These are phyloP conservation scores for Pseudevernia furfuracea DNA, from an alignment of 495 filamentous ascomycete species.

Conservation along the genomic window DNA sequence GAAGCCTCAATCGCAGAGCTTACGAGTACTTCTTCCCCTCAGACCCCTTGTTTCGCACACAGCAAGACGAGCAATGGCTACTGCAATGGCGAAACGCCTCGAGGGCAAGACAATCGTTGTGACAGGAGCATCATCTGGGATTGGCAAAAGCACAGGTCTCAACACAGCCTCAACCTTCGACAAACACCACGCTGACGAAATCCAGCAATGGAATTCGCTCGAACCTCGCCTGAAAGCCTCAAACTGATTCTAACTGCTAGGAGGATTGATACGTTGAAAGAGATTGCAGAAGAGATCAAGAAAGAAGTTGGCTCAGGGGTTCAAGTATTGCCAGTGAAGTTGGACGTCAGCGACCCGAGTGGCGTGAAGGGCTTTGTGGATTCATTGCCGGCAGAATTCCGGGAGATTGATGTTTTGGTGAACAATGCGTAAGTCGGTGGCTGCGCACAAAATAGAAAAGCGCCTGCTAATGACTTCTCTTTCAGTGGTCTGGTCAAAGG, in stretches of 20 bases:
- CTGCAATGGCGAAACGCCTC: slow-evolving; percentile 76
- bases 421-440: slow-evolving; percentile 80
- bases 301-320: slow-evolving; percentile 75
- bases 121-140: slow-evolving; percentile 90
- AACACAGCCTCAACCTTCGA: background rate
- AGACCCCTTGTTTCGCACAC: background rate
- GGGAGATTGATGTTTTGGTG: slow-evolving; percentile 80
- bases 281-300: slow-evolving; percentile 70
- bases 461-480: background rate
- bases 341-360: slow-evolving; percentile 78
- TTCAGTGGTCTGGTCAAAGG: slow-evolving; percentile 79
- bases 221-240: slow-evolving; percentile 70
- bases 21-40: background rate
- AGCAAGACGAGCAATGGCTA: slow-evolving; percentile 49
- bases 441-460: background rate
- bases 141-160: slow-evolving; percentile 60
- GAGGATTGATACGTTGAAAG: slow-evolving; percentile 65
- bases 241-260: slow-evolving; percentile 84
- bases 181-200: slow-evolving; percentile 15
- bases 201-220: slow-evolving; percentile 78
- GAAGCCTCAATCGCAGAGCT: background rate
- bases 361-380: slow-evolving; percentile 69
- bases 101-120: slow-evolving; percentile 89
- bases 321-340: slow-evolving; percentile 67
- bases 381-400: slow-evolving; percentile 71